phyloP scores from a whole-genome alignment of 306 rosid species.

The Lotus japonicus region DNA sequence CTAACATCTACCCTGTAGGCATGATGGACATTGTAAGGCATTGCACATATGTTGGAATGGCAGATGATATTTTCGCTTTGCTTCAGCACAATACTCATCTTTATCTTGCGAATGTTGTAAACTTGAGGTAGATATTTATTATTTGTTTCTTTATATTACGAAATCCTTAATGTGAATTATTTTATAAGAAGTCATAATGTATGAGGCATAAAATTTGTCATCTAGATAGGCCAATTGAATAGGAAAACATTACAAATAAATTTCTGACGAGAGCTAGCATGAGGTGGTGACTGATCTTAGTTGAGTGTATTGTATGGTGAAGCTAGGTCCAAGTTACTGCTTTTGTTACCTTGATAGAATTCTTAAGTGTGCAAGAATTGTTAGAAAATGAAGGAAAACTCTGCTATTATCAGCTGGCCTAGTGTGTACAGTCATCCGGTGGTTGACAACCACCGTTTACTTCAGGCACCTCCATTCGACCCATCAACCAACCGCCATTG shows the following conservation, averaged over 20 bases:
- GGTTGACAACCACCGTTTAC: too few relatives aligned
- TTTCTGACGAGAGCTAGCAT: not conserved
- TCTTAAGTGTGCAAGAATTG: too few relatives aligned
- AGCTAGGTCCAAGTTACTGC: not conserved
- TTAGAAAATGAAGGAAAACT: too few relatives aligned
- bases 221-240: not conserved
- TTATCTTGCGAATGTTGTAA: conserved; percentile 83
- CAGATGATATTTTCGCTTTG: conserved; percentile 81
- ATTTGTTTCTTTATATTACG: conserved; percentile 18
- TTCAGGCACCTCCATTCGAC: too few relatives aligned
- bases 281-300: too few relatives aligned
- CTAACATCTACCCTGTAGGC: conserved; percentile 41
- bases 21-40: conserved; percentile 72
- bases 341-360: not conserved
- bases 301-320: too few relatives aligned
- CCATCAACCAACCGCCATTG: too few relatives aligned
- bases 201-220: not conserved
- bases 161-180: not conserved
- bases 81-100: conserved; percentile 90
- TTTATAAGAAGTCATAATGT: not conserved
- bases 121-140: conserved; percentile 56
- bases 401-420: too few relatives aligned
- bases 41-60: conserved; percentile 91
- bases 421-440: too few relatives aligned
- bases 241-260: too few relatives aligned